Conservation (phyloP, 2,329 filamentous ascomycete species). For the Cryphonectria carpinicola region DNA sequence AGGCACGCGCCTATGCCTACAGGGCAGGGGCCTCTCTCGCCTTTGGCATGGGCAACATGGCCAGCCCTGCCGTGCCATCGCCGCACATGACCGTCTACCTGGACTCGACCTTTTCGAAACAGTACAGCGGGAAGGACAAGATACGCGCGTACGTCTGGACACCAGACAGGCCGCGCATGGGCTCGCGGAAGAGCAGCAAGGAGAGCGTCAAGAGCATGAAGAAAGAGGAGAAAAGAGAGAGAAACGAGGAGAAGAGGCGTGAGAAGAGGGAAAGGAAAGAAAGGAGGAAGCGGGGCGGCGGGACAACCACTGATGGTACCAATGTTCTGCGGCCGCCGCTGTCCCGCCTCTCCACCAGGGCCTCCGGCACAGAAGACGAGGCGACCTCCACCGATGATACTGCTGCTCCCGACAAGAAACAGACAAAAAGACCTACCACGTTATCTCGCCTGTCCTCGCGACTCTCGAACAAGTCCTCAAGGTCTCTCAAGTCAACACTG, state of each 20-base stretch:
- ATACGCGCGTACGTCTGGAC: conserved; percentile 54
- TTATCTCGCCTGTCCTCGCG: conserved; percentile 25
- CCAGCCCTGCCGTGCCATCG: conserved; percentile 44
- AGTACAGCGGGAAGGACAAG: conserved; percentile 41
- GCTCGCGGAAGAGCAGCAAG: conserved; percentile 22
- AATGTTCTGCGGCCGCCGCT: conserved; percentile 25
- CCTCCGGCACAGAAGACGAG: conserved; percentile 26
- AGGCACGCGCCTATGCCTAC: conserved; percentile 47
- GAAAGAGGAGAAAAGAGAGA: conserved; percentile 17
- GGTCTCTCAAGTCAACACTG: conserved; percentile 11
- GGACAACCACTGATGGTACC: conserved; percentile 27
- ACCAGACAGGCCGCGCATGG: conserved; percentile 31
- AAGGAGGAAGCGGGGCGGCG: conserved; percentile 15
- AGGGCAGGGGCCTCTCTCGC: conserved; percentile 49
- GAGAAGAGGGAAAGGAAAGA: conserved; percentile 14
- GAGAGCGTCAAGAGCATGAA: conserved; percentile 22
- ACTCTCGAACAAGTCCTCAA: conserved; percentile 22
- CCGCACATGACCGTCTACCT: conserved; percentile 46
- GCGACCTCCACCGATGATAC: conserved; percentile 9
- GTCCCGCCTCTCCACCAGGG: conserved; percentile 24
- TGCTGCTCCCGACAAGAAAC: not conserved
- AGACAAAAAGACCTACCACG: conserved; percentile 8
- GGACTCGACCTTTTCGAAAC: conserved; percentile 46
- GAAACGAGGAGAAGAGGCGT: conserved; percentile 17
- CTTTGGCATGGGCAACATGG: conserved; percentile 48